Percentiles rank a stretch among this genome's conserved stretches.
Conservation (phyloP, 352 stramenopile genomes). For the Pythium monospermum region DNA sequence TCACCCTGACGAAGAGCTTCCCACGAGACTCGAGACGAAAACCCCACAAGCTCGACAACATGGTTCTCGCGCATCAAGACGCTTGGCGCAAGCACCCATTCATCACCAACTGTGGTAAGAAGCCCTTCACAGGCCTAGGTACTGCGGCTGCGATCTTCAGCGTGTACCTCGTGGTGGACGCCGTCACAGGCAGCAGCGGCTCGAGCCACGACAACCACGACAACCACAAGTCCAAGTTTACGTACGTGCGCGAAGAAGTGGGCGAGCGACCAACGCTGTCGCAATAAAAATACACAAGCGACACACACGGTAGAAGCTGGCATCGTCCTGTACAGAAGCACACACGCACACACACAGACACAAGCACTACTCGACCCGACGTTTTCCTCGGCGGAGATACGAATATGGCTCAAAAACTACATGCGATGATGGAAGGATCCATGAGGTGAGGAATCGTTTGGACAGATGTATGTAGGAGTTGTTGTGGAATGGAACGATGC, state of each 20-base stretch:
- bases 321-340: background rate
- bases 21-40: too few species aligned
- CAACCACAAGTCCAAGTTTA: conserved; percentile 41
- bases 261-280: conserved; percentile 48
- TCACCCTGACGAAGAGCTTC: background rate
- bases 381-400: background rate
- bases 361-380: background rate
- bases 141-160: conserved; percentile 74
- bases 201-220: conserved; percentile 27
- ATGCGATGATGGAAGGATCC: background rate
- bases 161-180: conserved; percentile 71
- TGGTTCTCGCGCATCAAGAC: conserved; percentile 86
- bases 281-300: conserved; percentile 19
- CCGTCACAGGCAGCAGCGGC: conserved; percentile 33
- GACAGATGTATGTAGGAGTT: background rate
- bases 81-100: conserved; percentile 87
- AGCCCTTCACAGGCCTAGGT: conserved; percentile 77
- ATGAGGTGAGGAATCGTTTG: background rate
- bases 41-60: too few species aligned
- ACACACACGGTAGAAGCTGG: background rate
- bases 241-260: conserved; percentile 52
- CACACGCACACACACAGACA: background rate
- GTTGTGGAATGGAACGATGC: background rate
- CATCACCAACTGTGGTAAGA: conserved; percentile 77
- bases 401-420: too few species aligned